phyloP scores from a whole-genome alignment of 805 yeast genomes.

The Cyberlindnera sargentensis region DNA sequence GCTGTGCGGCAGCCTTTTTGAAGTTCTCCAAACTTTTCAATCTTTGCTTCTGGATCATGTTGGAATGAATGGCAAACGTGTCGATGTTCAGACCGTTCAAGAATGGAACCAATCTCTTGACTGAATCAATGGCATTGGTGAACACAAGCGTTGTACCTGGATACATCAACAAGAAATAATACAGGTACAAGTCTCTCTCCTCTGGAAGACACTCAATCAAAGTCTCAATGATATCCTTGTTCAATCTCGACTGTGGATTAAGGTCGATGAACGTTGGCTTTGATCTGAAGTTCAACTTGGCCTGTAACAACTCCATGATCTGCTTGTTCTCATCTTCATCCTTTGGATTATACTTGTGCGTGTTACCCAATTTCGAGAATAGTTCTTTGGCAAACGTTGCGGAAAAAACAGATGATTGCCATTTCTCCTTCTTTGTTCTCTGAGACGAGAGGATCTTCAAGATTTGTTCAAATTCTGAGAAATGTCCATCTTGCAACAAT shows the following conservation, averaged over 20 bases:
- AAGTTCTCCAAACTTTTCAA: constrained; percentile 79
- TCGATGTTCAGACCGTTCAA: constrained; percentile 64
- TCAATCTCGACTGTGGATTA: constrained; percentile 77
- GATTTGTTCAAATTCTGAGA: constrained; percentile 82
- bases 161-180: constrained; percentile 78
- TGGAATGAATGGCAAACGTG: constrained; percentile 76
- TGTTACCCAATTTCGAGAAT: constrained; percentile 61
- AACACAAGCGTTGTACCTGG: constrained; percentile 89
- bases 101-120: constrained; percentile 74
- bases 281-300: constrained; percentile 65
- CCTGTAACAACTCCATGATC: constrained; percentile 56
- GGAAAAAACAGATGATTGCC: constrained; percentile 90
- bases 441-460: constrained; percentile 52
- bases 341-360: constrained; percentile 25
- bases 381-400: constrained; percentile 87
- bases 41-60: constrained; percentile 93
- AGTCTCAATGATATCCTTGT: constrained; percentile 72
- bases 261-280: constrained; percentile 74
- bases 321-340: constrained; percentile 40
- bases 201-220: constrained; percentile 84
- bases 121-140: constrained; percentile 93
- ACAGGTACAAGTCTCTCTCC: constrained; percentile 84
- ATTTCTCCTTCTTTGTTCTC: constrained; percentile 38
- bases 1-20: constrained; percentile 37
- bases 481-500: constrained; percentile 90